Percentiles rank a stretch among this genome's conserved stretches.
Evolutionary conservation across 768 basidiomycete genomes (phyloP).

Genomic region (Podaxis rugospora): DNA sequence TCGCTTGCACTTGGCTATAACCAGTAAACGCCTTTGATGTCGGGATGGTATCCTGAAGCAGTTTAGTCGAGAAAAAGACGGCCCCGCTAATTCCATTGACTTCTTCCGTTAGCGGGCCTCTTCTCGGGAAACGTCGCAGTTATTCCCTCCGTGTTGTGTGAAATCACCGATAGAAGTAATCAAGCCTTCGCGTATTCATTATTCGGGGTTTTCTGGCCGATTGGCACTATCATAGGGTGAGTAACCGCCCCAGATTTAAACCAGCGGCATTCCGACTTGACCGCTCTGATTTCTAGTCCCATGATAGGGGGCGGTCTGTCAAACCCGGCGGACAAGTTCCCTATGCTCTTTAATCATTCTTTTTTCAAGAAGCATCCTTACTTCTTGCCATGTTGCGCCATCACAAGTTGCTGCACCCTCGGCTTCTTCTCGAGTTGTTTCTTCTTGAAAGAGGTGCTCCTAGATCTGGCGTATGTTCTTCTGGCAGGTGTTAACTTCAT

Average conservation of each 20-base stretch:
- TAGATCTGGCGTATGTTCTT: not conserved
- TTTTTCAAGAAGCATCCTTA: conserved; percentile 53
- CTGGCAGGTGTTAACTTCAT: not conserved
- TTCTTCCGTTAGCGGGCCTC: conserved; percentile 40
- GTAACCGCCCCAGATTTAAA: conserved; percentile 11
- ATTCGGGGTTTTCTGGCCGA: conserved; percentile 53
- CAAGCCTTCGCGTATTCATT: conserved; percentile 52
- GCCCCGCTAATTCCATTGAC: conserved; percentile 6
- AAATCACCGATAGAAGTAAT: conserved; percentile 57
- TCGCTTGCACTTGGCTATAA: not conserved
- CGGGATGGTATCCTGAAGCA: not conserved
- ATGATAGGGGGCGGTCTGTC: conserved; percentile 58
- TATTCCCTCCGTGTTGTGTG: conserved; percentile 54
- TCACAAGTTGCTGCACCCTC: conserved; percentile 33
- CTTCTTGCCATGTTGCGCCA: conserved; percentile 51
- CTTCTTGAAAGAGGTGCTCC: conserved; percentile 50
- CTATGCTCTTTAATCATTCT: conserved; percentile 32
- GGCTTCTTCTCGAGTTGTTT: conserved; percentile 38
- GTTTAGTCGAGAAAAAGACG: not conserved
- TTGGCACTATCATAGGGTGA: conserved; percentile 54
- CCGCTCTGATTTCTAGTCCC: conserved; percentile 32
- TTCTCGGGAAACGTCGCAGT: conserved; percentile 60
- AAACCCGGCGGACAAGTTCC: conserved; percentile 45
- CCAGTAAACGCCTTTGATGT: not conserved
- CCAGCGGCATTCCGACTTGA: not conserved